Conservation (phyloP, 177 flowering plant species). For the Telopea speciosissima region DNA sequence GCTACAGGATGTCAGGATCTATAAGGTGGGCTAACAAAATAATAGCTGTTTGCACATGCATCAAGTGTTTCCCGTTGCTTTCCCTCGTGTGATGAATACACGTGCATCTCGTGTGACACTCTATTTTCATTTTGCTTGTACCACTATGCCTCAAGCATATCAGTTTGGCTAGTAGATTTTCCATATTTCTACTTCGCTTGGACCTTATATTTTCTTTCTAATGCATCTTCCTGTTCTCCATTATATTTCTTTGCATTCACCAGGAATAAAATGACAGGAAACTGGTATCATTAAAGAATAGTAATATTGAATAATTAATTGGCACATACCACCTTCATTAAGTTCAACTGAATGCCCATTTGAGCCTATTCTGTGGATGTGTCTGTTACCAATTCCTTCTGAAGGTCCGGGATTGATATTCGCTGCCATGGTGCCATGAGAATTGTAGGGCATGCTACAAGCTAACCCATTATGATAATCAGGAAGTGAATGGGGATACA, state of each 20-base stretch:
- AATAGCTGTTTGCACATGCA: neutral
- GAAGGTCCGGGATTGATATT: constrained; percentile 28
- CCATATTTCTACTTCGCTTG: neutral
- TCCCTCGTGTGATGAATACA: neutral
- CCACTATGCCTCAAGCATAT: neutral
- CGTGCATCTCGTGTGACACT: too few relatives aligned
- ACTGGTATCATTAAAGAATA: neutral
- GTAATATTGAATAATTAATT: neutral
- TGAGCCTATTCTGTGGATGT: constrained; percentile 32
- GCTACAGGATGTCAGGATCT: neutral
- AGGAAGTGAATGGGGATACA: constrained; percentile 79
- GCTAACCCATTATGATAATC: constrained; percentile 55
- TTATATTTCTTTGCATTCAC: too few relatives aligned
- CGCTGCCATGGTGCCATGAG: constrained; percentile 26
- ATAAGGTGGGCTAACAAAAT: neutral
- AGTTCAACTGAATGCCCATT: constrained; percentile 40
- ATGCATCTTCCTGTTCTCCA: neutral
- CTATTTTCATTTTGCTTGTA: neutral
- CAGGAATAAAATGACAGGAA: too few relatives aligned
- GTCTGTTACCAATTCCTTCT: constrained; percentile 42
- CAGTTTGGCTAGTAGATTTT: neutral
- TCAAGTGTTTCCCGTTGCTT: neutral
- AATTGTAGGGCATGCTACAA: constrained; percentile 34
- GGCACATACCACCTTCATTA: constrained; percentile 40
- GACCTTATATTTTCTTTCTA: neutral